phyloP scores from a whole-genome alignment of 306 rosid species.

The Morella rubra region DNA sequence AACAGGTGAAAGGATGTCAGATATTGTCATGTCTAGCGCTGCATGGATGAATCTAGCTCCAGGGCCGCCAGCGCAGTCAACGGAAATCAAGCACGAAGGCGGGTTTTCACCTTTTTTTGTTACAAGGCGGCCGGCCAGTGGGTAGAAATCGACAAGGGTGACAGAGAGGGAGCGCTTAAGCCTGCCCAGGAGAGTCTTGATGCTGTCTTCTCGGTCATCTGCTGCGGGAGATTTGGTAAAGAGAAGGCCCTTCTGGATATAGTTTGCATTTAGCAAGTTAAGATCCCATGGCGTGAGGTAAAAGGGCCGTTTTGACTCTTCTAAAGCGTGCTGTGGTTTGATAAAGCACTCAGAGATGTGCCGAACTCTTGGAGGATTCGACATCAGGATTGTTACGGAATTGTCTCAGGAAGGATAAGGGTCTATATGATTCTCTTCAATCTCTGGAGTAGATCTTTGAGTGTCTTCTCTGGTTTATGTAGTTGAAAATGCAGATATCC shows the following conservation, averaged over 20 bases:
- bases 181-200: slow-evolving; percentile 20
- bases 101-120: slow-evolving; percentile 34
- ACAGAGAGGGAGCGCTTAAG: slow-evolving; percentile 53
- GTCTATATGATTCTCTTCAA: no score
- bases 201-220: slow-evolving; percentile 9
- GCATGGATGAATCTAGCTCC: slow-evolving; percentile 60
- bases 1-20: slow-evolving; percentile 51
- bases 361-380: neutral
- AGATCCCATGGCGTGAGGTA: slow-evolving; percentile 32
- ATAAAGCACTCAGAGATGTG: slow-evolving; percentile 37
- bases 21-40: slow-evolving; percentile 35
- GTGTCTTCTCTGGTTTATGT: neutral
- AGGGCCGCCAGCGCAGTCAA: slow-evolving; percentile 38
- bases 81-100: slow-evolving; percentile 31
- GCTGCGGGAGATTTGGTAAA: slow-evolving; percentile 47
- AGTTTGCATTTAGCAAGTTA: slow-evolving; percentile 41
- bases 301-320: slow-evolving; percentile 11
- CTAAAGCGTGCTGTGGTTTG: slow-evolving; percentile 16
- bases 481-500: no score
- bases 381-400: neutral
- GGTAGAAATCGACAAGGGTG: slow-evolving; percentile 58
- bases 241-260: slow-evolving; percentile 71
- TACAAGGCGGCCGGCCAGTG: slow-evolving; percentile 52
- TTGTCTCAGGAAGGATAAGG: neutral
- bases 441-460: no score